Evolutionary conservation across 2,329 filamentous ascomycete species (phyloP).

Genomic region (Ciborinia camelliae): DNA sequence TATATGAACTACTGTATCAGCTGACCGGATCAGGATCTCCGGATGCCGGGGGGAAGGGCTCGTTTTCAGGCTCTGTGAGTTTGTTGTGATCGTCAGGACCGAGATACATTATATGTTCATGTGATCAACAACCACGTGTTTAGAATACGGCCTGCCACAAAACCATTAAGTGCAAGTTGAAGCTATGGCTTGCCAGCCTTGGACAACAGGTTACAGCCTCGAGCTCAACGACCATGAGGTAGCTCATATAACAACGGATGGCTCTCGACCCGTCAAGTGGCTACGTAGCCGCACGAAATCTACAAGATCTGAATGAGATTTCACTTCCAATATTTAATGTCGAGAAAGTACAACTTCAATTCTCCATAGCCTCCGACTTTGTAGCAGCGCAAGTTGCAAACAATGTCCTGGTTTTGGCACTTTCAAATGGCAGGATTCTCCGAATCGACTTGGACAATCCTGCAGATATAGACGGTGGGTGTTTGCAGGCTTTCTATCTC

Average conservation of each 20-base stretch:
- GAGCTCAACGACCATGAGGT: constrained; percentile 34
- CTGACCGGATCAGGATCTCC: too few species aligned
- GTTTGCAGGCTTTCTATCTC: constrained; percentile 26
- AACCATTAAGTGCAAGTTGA: not conserved
- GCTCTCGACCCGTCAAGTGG: constrained; percentile 68
- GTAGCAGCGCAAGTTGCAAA: constrained; percentile 96
- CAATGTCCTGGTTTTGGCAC: constrained; percentile 88
- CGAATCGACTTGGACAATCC: constrained; percentile 92
- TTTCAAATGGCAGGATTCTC: constrained; percentile 88
- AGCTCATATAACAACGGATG: constrained; percentile 47
- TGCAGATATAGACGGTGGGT: constrained; percentile 83
- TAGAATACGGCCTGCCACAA: not conserved
- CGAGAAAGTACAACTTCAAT: constrained; percentile 87
- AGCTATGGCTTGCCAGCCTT: constrained; percentile 28
- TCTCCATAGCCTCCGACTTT: constrained; percentile 91
- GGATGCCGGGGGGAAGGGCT: too few species aligned
- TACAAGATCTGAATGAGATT: constrained; percentile 56
- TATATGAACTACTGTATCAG: too few species aligned
- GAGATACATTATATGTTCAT: not conserved
- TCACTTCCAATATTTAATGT: constrained; percentile 89
- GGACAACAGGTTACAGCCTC: constrained; percentile 30
- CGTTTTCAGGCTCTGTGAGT: too few species aligned
- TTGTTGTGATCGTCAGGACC: not conserved
- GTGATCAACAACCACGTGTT: not conserved
- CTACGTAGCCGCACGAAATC: constrained; percentile 64